Evolutionary conservation across 148 eudicot genomes (phyloP).

Genomic region (Rhododendron williamsianum): DNA sequence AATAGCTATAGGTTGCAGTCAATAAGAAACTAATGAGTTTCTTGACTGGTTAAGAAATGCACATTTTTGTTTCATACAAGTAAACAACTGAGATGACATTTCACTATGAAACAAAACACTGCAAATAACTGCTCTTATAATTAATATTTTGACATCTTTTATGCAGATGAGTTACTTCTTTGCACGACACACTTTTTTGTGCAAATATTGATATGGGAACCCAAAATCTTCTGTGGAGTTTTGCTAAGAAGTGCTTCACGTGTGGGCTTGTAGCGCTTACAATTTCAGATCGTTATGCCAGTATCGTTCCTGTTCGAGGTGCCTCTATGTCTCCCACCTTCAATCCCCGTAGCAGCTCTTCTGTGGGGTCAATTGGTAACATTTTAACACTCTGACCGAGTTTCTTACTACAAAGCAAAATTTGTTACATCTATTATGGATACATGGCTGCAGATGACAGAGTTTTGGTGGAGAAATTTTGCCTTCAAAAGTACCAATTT

Average conservation of each 20-base stretch:
- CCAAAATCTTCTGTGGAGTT: constrained; percentile 42
- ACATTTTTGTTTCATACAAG: background rate
- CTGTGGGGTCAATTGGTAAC: constrained; percentile 28
- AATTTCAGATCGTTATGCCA: constrained; percentile 63
- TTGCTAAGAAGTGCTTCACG: constrained; percentile 54
- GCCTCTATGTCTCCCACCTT: constrained; percentile 85
- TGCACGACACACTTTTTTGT: constrained; percentile 15
- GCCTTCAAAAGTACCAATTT: constrained; percentile 72
- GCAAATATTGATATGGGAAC: constrained; percentile 40
- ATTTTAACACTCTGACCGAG: constrained; percentile 2
- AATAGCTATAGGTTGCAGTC: background rate
- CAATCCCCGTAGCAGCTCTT: constrained; percentile 52
- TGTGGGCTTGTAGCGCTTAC: constrained; percentile 63
- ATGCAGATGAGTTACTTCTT: constrained; percentile 26
- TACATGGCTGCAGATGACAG: constrained; percentile 56
- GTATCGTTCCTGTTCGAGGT: constrained; percentile 54
- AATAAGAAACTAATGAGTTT: background rate
- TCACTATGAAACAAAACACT: background rate
- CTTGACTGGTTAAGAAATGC: background rate
- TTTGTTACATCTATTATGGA: background rate
- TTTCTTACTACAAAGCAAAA: background rate
- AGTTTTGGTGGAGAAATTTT: constrained; percentile 80
- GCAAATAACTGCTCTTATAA: background rate
- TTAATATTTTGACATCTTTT: background rate
- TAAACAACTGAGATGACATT: background rate